Conservation (phyloP, 2,329 filamentous ascomycete genomes). For the Phaeophleospora eucalypticola region DNA sequence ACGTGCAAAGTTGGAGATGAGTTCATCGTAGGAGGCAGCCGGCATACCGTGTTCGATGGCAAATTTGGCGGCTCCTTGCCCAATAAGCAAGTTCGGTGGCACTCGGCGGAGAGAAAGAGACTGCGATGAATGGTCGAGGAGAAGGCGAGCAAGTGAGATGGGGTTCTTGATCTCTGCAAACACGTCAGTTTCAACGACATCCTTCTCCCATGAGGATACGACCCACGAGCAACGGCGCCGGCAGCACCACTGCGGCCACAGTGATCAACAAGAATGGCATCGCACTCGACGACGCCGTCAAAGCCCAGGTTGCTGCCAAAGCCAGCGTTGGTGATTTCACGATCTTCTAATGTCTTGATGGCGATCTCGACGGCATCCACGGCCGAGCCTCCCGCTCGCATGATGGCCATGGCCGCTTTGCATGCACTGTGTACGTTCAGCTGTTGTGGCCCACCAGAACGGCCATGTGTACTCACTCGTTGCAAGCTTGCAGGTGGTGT, state of each 20-base stretch:
- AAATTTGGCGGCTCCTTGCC: constrained; percentile 80
- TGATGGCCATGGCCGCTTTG: constrained; percentile 73
- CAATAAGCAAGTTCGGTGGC: constrained; percentile 86
- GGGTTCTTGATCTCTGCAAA: constrained; percentile 81
- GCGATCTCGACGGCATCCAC: constrained; percentile 87
- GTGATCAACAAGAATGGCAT: constrained; percentile 90
- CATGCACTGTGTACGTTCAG: constrained; percentile 61
- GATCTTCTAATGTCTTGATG: constrained; percentile 82
- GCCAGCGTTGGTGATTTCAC: constrained; percentile 93
- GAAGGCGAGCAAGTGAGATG: constrained; percentile 76
- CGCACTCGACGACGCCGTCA: constrained; percentile 87
- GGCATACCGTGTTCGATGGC: constrained; percentile 73
- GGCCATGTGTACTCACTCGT: constrained; percentile 63
- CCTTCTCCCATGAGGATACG: too few relatives aligned
- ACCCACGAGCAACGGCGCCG: constrained; percentile 82
- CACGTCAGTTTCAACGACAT: constrained; percentile 21
- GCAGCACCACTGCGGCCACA: constrained; percentile 86
- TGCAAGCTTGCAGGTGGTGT: constrained; percentile 79
- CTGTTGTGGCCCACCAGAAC: not conserved
- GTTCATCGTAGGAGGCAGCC: constrained; percentile 66
- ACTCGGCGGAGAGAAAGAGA: constrained; percentile 82
- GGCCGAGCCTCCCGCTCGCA: constrained; percentile 73
- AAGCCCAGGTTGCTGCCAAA: constrained; percentile 93
- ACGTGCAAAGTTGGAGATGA: constrained; percentile 75
- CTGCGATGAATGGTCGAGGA: constrained; percentile 72